Evolutionary conservation across 73 alveolate genomes (phyloP).

Genomic region (Stentor coeruleus): DNA sequence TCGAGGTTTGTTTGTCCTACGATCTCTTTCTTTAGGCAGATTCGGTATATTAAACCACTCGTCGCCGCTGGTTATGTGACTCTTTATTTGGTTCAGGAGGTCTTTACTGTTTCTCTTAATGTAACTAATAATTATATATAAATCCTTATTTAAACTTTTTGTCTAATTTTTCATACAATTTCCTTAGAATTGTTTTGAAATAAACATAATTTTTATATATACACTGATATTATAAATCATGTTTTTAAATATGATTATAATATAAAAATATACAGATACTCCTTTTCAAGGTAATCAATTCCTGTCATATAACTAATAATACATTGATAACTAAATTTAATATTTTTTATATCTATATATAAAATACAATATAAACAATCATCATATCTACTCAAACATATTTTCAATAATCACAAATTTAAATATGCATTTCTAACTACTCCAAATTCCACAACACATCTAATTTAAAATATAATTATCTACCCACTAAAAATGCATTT

Average conservation of each 20-base stretch:
- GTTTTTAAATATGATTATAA: conserved; percentile 83
- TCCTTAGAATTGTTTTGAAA: conserved; percentile 27
- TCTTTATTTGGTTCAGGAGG: too few relatives aligned
- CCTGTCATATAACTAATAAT: conserved; percentile 55
- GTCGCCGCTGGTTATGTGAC: too few relatives aligned
- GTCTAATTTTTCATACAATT: too few relatives aligned
- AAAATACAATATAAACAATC: neutral
- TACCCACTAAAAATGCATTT: too few relatives aligned
- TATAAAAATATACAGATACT: conserved; percentile 66
- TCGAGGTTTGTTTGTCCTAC: neutral
- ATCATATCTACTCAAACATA: neutral
- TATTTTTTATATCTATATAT: neutral
- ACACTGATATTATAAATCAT: conserved; percentile 74
- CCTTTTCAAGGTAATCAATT: neutral
- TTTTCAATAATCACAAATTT: too few relatives aligned
- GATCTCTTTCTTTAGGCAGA: neutral
- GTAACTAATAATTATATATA: too few relatives aligned
- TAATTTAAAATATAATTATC: too few relatives aligned
- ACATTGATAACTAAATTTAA: conserved; percentile 19
- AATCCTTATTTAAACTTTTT: too few relatives aligned
- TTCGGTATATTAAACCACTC: too few relatives aligned
- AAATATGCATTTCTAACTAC: too few relatives aligned
- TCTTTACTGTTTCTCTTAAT: too few relatives aligned
- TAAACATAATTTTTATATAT: conserved; percentile 37
- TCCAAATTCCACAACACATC: too few relatives aligned